Base-by-base conservation (phyloP, 768 basidiomycete genomes). In the Leccinum longicurvipes region DNA sequence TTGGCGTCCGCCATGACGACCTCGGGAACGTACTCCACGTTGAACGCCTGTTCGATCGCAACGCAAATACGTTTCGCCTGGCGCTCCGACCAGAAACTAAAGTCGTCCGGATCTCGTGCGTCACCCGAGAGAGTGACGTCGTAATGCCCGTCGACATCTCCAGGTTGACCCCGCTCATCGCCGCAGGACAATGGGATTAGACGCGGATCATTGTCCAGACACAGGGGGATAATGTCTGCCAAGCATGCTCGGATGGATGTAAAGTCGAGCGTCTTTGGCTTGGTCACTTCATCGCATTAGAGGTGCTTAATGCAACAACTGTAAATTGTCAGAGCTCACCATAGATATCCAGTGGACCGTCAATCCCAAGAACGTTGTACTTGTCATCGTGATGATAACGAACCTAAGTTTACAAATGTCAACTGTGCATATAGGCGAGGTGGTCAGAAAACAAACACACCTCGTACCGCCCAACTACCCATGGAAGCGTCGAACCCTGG, bases 301-400 rank as follows among this genome's bases (percentile, higher is more conserved):
- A 53, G 25, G 23, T 44, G 10, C 14, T 53, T 11, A 36, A 41
- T 31, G 25, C 19, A 42, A 50, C 27, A 17, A 57, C 0, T 19
- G 15, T 34, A 4, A 7, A n/a, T 14, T 2, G 46, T 34, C 49
- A 47, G 27, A 31, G 74, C 89, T 54, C 59, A 93, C 96, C 89
- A 58, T 85, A 91, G 29, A 99, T 86, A 67, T 97, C 93, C 55
- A 98, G 76, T 8, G 93, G 92, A 2, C 87, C 89, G 47, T 89
- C 85, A 51, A 88, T 66, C 51, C 85, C 83, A 82, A 98, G 89
- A 54, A 98, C 97, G 71, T 94, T 97, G 73, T 99, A 91, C 71
- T 95, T 98, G 47, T 93, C 94, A 70, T 97, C 93, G 66, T 98
- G 95, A 65, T 99, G 97, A 68, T 94, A 95, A 3, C 93, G 86